A percentile compares a stretch with the other conserved stretches of the same genome.
Evolutionary conservation across 2,329 filamentous ascomycete species (phyloP).

Genomic region (Daldinia sp.): DNA sequence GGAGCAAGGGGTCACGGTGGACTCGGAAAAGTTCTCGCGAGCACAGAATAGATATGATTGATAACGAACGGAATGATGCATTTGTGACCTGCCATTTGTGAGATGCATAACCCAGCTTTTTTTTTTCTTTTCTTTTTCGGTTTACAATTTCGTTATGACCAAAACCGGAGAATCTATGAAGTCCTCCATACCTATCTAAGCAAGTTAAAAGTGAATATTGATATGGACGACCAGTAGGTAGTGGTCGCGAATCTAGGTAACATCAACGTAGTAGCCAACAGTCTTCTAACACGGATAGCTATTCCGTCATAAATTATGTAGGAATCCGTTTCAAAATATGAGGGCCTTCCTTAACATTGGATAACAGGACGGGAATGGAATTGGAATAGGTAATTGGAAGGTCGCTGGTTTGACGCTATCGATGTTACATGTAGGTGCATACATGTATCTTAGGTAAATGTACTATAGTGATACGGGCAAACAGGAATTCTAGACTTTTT

Average conservation of each 20-base stretch:
- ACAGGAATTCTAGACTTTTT: slow-evolving; percentile 7
- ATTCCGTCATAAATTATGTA: neutral
- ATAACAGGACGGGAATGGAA: neutral
- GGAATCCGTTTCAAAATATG: neutral
- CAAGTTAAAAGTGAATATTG: neutral
- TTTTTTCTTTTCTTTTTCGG: neutral
- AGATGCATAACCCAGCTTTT: neutral
- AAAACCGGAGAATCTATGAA: neutral
- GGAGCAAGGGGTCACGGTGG: slow-evolving; percentile 46
- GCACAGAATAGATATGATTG: slow-evolving; percentile 48
- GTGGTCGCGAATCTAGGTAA: neutral
- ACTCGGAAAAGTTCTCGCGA: slow-evolving; percentile 51
- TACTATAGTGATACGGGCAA: slow-evolving; percentile 4
- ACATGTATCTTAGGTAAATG: neutral
- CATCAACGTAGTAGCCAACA: neutral
- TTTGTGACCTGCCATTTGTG: slow-evolving; percentile 2
- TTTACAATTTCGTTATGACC: neutral
- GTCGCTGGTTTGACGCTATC: neutral
- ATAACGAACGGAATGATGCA: slow-evolving; percentile 43
- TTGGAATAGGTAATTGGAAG: neutral
- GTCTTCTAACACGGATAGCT: neutral
- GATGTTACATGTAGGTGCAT: neutral
- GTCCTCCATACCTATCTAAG: neutral
- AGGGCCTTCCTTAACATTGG: neutral
- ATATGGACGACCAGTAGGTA: neutral